These are phyloP conservation scores for Suillus variegatus DNA, from an alignment of 768 basidiomycete genomes.

Conservation along the genomic window DNA sequence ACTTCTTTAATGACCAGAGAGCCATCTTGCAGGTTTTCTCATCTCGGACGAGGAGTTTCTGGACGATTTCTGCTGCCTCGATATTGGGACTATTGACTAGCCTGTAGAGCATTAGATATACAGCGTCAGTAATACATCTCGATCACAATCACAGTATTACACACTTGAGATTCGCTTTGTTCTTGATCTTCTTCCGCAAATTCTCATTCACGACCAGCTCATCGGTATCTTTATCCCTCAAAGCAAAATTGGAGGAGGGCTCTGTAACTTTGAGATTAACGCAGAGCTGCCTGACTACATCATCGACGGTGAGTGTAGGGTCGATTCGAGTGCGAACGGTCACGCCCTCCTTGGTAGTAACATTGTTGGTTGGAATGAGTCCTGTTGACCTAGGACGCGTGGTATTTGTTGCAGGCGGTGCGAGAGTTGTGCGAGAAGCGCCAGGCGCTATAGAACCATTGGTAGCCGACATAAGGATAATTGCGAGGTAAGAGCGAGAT, in stretches of 20 bases:
- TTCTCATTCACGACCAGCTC: conserved; percentile 89
- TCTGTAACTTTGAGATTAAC: conserved; percentile 79
- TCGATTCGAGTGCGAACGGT: conserved; percentile 85
- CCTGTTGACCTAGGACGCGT: conserved; percentile 42
- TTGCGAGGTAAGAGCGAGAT: conserved; percentile 31
- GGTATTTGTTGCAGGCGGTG: conserved; percentile 34
- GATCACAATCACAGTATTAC: conserved; percentile 23
- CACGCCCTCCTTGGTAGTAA: conserved; percentile 72
- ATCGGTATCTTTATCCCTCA: conserved; percentile 76
- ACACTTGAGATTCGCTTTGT: conserved; percentile 77
- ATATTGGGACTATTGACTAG: conserved; percentile 79
- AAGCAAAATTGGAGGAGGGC: conserved; percentile 67
- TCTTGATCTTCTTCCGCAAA: conserved; percentile 76
- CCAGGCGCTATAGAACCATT: conserved; percentile 33
- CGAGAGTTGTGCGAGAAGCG: conserved; percentile 27
- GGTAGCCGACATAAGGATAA: conserved; percentile 33
- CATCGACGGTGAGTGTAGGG: conserved; percentile 78
- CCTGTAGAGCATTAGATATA: conserved; percentile 27
- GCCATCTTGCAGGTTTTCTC: conserved; percentile 65
- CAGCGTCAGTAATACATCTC: conserved; percentile 7
- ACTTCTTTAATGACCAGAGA: conserved; percentile 77
- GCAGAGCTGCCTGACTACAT: conserved; percentile 83
- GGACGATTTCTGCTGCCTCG: conserved; percentile 76
- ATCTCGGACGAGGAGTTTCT: conserved; percentile 63
- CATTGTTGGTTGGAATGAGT: conserved; percentile 82